Evolutionary conservation across 495 filamentous ascomycete species (phyloP), one percentile per base, ranked within the genome.

Genomic region (Diplogelasinospora grovesii): DNA sequence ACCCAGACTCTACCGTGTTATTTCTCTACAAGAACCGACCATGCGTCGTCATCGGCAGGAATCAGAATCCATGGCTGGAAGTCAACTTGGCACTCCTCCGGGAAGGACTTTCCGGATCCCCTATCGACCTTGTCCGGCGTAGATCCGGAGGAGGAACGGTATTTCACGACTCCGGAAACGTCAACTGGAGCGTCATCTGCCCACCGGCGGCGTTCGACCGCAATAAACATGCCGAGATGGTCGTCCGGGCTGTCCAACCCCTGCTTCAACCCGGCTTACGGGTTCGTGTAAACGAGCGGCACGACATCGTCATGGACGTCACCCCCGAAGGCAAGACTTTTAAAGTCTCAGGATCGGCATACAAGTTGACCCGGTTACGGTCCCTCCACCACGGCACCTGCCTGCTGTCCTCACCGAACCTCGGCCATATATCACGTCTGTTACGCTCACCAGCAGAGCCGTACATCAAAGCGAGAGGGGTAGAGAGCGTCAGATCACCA

Each of bases 61-160:
- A 98, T 59, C 92, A 98, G 57, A 98, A 98, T 57, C 92, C 92
- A 26, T 98, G 89, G 89, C 69, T 86, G 7, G 92, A 98, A 60
- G 80, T 83, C 32, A 86, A 95, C 59, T 73, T 94, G 6, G 64
- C 65, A 14, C 65, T 71, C 7, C 63, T 88, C 1, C 57, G 64
- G 8, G 29, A 45, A 5, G 48, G 45, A n/a, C 18, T 49, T 2
- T 31, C 32, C 5, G 8, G 15, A 29, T 21, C n/a, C 19, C 19
- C 9, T 4, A 13, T 82, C 22, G 57, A 75, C 18, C 76, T 90
- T 8, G 87, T 95, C 10, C 80, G 92, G 5, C 77, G 92, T 11
- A 71, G 89, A 27, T 86, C 81, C 15, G 92, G 92, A 19, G 92
- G 92, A 19, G 92, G 92, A 24, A 82, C 92, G 7, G 92, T 98